A percentile compares a stretch with the other conserved stretches of the same genome.
Evolutionary conservation across 2,329 filamentous ascomycete species (phyloP).

Genomic region (Trichoderma atrobrunneum): DNA sequence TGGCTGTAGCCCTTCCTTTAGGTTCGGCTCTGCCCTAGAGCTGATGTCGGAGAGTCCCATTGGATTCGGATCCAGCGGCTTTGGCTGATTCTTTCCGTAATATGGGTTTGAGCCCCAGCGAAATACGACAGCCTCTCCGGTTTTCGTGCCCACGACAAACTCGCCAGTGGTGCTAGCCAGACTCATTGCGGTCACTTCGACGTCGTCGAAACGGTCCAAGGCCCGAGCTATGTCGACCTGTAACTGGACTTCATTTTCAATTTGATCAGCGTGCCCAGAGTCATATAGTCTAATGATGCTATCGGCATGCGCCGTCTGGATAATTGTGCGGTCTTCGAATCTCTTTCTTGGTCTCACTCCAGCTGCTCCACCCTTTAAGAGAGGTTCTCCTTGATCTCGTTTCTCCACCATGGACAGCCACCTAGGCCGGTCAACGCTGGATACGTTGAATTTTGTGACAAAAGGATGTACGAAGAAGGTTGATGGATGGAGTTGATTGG

Average conservation of each 20-base stretch:
- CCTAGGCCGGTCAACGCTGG: slow-evolving; percentile 69
- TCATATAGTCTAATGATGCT: slow-evolving; percentile 93
- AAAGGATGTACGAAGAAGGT: slow-evolving; percentile 89
- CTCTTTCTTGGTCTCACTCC: slow-evolving; percentile 67
- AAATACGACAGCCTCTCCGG: slow-evolving; percentile 84
- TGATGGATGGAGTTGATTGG: slow-evolving; percentile 87
- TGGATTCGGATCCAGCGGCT: slow-evolving; percentile 55
- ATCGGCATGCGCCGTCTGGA: slow-evolving; percentile 86
- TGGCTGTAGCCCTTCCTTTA: slow-evolving; percentile 81
- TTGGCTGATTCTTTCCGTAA: slow-evolving; percentile 59
- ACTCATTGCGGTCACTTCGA: slow-evolving; percentile 76
- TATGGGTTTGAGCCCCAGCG: slow-evolving; percentile 80
- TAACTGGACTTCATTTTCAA: slow-evolving; percentile 78
- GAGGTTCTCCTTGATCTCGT: slow-evolving; percentile 70
- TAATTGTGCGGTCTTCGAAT: slow-evolving; percentile 78
- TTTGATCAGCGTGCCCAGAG: slow-evolving; percentile 83
- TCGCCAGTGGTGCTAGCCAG: slow-evolving; percentile 81
- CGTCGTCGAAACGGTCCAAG: slow-evolving; percentile 71
- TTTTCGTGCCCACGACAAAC: slow-evolving; percentile 74
- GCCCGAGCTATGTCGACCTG: slow-evolving; percentile 86
- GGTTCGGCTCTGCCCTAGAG: slow-evolving; percentile 63
- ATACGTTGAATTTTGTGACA: slow-evolving; percentile 68
- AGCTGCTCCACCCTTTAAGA: slow-evolving; percentile 77
- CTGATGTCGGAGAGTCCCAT: slow-evolving; percentile 74
- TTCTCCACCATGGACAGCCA: slow-evolving; percentile 93